These are phyloP conservation scores for Volvariella volvacea DNA, from an alignment of 1,284 basidiomycete species.

Conservation along the genomic window DNA sequence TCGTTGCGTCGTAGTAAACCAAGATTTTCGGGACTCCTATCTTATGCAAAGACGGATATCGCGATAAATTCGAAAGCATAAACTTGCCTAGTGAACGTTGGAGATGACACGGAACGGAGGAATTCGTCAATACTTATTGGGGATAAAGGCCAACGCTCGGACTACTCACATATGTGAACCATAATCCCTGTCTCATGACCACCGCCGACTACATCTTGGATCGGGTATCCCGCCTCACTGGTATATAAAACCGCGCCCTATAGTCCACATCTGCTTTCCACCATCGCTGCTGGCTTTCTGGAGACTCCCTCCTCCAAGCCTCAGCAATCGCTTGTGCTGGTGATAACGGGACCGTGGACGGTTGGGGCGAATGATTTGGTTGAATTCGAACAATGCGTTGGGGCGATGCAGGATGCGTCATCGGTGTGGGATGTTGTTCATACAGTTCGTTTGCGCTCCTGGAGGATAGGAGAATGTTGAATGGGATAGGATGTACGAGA, in stretches of 20 bases:
- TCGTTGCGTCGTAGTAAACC: background rate
- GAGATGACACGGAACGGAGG: background rate
- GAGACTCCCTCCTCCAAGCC: constrained; percentile 55
- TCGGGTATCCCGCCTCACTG: constrained; percentile 26
- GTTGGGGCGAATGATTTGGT: constrained; percentile 26
- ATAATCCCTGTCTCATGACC: constrained; percentile 15
- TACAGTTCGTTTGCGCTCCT: constrained; percentile 15
- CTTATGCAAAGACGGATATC: constrained; percentile 1
- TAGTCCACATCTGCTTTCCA: constrained; percentile 45
- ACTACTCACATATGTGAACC: constrained; percentile 6
- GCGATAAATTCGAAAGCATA: constrained; percentile 6
- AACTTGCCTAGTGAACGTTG: background rate
- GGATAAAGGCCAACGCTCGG: constrained; percentile 1
- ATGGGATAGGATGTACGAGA: constrained; percentile 28
- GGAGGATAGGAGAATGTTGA: constrained; percentile 19
- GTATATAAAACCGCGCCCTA: constrained; percentile 25
- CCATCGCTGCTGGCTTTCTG: constrained; percentile 54
- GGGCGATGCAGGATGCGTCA: constrained; percentile 38
- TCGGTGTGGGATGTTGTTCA: constrained; percentile 27
- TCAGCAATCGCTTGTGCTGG: constrained; percentile 59
- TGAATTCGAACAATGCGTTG: constrained; percentile 17
- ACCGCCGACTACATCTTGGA: constrained; percentile 36
- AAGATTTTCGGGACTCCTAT: too few species aligned
- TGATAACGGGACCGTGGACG: constrained; percentile 23
- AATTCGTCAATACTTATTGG: background rate